phyloP scores from a whole-genome alignment of 495 filamentous ascomycete genomes.

The Talaromyces ruber region DNA sequence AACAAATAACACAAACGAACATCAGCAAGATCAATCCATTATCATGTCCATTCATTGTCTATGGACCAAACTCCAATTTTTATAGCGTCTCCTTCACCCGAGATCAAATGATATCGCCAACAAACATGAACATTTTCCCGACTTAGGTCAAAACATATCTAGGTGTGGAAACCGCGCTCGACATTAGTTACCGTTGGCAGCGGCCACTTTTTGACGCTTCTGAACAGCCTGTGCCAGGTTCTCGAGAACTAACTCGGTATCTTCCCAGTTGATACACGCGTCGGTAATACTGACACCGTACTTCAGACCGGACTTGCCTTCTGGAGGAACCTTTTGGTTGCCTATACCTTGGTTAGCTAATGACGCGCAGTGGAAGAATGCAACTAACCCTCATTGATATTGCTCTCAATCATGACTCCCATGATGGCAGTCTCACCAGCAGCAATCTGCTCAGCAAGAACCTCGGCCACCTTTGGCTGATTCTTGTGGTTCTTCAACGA shows the following conservation, averaged over 20 bases:
- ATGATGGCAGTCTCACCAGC: constrained; percentile 81
- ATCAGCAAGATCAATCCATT: background rate
- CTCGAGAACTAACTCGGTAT: constrained; percentile 77
- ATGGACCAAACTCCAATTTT: background rate
- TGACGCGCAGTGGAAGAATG: background rate
- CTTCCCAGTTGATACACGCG: constrained; percentile 92
- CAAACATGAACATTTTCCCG: background rate
- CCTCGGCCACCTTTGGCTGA: constrained; percentile 87
- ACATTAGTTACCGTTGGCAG: background rate
- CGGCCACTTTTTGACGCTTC: constrained; percentile 17
- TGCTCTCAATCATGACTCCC: constrained; percentile 98
- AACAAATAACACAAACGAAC: background rate
- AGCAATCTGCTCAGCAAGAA: constrained; percentile 74
- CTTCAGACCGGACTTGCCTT: constrained; percentile 82
- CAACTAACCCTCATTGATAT: constrained; percentile 78
- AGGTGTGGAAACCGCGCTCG: background rate
- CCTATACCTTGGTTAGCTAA: constrained; percentile 34
- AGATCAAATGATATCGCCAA: background rate
- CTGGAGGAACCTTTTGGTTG: constrained; percentile 82
- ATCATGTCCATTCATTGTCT: background rate
- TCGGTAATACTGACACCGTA: constrained; percentile 98
- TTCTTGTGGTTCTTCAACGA: constrained; percentile 94
- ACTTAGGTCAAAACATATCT: background rate
- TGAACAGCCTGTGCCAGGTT: constrained; percentile 74
- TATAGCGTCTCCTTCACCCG: background rate